Evolutionary conservation across 768 basidiomycete genomes (phyloP).

Genomic region (Mycena crocata): DNA sequence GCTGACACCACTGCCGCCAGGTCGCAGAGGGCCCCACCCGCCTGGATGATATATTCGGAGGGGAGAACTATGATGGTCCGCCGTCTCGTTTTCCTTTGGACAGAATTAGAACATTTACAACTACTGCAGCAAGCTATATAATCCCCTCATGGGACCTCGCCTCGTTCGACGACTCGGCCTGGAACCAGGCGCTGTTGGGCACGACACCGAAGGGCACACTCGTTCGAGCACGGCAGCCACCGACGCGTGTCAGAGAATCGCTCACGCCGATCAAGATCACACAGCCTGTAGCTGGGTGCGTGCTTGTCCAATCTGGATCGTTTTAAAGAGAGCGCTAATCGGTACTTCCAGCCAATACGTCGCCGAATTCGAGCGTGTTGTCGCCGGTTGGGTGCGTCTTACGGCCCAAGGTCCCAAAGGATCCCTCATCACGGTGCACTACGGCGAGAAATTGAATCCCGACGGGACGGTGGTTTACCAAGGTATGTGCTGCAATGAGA

Average conservation of each 20-base stretch:
- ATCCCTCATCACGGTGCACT: conserved; percentile 40
- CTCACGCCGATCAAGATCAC: conserved; percentile 40
- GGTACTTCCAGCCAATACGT: conserved; percentile 34
- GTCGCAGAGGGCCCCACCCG: conserved; percentile 42
- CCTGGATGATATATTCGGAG: conserved; percentile 40
- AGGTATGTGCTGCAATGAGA: conserved; percentile 14
- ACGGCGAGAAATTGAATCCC: conserved; percentile 43
- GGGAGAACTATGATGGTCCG: conserved; percentile 44
- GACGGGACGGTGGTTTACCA: conserved; percentile 29
- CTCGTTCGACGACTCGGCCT: conserved; percentile 33
- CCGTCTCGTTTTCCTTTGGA: neutral
- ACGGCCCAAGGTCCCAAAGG: conserved; percentile 38
- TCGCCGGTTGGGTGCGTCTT: conserved; percentile 40
- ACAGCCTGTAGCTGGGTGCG: conserved; percentile 37
- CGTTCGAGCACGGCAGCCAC: conserved; percentile 37
- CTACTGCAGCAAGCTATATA: conserved; percentile 35
- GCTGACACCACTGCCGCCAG: neutral
- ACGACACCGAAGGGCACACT: conserved; percentile 39
- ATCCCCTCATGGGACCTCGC: conserved; percentile 35
- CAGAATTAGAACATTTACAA: neutral
- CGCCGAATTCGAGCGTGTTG: conserved; percentile 40
- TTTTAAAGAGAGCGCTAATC: neutral
- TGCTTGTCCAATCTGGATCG: no score
- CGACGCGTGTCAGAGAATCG: conserved; percentile 38
- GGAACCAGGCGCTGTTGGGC: conserved; percentile 35